Conservation (phyloP, 768 basidiomycete genomes). For the Leccinum truebloodii region DNA sequence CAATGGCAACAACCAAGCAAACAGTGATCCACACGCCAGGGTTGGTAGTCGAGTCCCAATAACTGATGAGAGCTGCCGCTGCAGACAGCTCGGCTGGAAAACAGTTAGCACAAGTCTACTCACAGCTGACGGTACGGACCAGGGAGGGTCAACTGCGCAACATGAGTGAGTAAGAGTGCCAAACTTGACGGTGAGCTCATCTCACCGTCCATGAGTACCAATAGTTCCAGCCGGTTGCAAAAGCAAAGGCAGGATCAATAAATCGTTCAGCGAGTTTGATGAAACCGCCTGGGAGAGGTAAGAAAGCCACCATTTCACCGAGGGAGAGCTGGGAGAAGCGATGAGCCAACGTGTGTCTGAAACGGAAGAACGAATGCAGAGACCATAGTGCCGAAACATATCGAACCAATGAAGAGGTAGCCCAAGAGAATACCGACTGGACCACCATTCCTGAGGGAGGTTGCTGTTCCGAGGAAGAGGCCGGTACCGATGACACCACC, state of each 20-base stretch:
- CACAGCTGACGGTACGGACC: constrained; percentile 12
- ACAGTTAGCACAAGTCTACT: constrained; percentile 4
- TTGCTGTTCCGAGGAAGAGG: constrained; percentile 37
- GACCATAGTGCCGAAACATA: constrained; percentile 43
- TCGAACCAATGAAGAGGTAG: constrained; percentile 39
- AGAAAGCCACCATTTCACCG: constrained; percentile 48
- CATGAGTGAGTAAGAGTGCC: neutral
- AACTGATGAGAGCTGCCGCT: constrained; percentile 50
- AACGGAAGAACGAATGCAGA: neutral
- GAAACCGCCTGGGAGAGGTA: constrained; percentile 48
- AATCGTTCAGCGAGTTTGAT: constrained; percentile 50
- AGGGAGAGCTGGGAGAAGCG: constrained; percentile 27
- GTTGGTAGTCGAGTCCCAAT: constrained; percentile 42
- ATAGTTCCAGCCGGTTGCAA: constrained; percentile 45
- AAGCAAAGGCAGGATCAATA: constrained; percentile 46
- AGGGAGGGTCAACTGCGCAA: constrained; percentile 26
- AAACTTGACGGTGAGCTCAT: neutral
- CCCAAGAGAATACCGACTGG: constrained; percentile 49
- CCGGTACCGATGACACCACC: constrained; percentile 46
- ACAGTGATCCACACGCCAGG: constrained; percentile 55
- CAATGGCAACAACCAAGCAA: constrained; percentile 50
- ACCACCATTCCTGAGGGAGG: constrained; percentile 42
- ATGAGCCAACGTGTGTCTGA: neutral
- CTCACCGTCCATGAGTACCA: constrained; percentile 41
- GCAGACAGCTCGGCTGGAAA: constrained; percentile 47